Conservation (phyloP, 2,329 filamentous ascomycete genomes). For the Beauveria rudraprayagi region DNA sequence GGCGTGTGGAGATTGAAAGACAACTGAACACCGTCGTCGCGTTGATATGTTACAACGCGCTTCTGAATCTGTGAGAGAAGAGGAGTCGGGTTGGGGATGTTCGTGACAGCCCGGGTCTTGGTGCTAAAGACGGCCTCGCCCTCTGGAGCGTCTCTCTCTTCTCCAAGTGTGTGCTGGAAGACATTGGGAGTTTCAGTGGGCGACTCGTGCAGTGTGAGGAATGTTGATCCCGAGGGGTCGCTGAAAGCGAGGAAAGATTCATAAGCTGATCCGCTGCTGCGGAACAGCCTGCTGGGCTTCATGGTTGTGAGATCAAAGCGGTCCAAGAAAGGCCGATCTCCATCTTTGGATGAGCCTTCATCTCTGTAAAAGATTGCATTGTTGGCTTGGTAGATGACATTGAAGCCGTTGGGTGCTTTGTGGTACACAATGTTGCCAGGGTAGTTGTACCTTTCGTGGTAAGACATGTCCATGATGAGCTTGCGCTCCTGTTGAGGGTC, state of each 20-base stretch:
- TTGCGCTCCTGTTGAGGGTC: neutral
- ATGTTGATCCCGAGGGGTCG: neutral
- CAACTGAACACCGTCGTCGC: constrained; percentile 2
- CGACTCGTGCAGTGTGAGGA: constrained; percentile 2
- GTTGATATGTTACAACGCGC: constrained; percentile 16
- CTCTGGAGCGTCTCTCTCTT: neutral
- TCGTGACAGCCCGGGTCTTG: neutral
- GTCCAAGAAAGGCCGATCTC: constrained; percentile 6
- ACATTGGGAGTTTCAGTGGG: constrained; percentile 1
- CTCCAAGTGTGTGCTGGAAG: neutral
- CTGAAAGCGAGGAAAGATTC: neutral
- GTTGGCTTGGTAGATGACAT: neutral
- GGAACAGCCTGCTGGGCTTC: neutral
- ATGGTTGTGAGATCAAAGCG: neutral
- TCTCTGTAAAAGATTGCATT: neutral
- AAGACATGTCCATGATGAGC: constrained; percentile 1
- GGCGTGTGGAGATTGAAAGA: constrained; percentile 5
- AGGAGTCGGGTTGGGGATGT: constrained; percentile 29
- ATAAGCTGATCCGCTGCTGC: constrained; percentile 4
- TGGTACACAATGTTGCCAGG: neutral
- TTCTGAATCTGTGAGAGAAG: constrained; percentile 44
- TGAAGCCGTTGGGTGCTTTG: neutral
- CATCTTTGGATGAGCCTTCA: neutral
- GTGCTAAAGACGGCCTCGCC: constrained; percentile 2
- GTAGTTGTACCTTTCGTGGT: constrained; percentile 3